Evolutionary conservation across 2,329 filamentous ascomycete genomes (phyloP).

Genomic region (Pseudogymnoascus sp.): DNA sequence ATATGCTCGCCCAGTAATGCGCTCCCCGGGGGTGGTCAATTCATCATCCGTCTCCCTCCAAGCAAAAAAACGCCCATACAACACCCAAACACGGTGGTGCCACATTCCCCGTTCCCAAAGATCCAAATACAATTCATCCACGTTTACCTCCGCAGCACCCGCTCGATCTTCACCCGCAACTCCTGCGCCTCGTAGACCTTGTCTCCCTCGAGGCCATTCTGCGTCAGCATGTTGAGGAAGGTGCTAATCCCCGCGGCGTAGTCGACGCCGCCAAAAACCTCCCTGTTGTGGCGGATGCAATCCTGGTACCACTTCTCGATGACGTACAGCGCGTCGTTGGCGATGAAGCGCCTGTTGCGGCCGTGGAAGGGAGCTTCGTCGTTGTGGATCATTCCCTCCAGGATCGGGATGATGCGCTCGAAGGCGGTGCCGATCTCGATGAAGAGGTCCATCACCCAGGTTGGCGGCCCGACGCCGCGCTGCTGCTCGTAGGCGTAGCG

Average conservation of each 20-base stretch:
- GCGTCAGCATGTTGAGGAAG: conserved; percentile 38
- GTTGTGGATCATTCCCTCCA: conserved; percentile 62
- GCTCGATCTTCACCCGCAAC: conserved; percentile 34
- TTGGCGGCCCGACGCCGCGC: conserved; percentile 44
- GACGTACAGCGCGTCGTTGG: conserved; percentile 55
- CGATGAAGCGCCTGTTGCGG: conserved; percentile 47
- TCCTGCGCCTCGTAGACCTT: conserved; percentile 34
- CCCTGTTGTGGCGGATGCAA: conserved; percentile 45
- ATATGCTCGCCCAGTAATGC: conserved; percentile 3
- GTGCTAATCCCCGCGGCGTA: conserved; percentile 44
- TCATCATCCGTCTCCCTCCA: conserved; percentile 4
- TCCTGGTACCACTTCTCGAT: conserved; percentile 54
- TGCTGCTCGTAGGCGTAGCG: conserved; percentile 52
- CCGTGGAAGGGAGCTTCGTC: conserved; percentile 59
- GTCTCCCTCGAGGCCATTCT: conserved; percentile 34
- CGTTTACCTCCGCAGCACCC: conserved; percentile 31
- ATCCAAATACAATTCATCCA: background rate
- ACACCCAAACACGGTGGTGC: conserved; percentile 3
- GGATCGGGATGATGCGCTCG: conserved; percentile 53
- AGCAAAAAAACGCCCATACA: conserved; percentile 1
- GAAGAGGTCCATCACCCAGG: conserved; percentile 52
- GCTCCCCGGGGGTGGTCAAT: background rate
- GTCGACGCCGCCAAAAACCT: conserved; percentile 53
- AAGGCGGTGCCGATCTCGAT: conserved; percentile 54
- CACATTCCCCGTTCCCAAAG: background rate